Evolutionary conservation across 2,329 filamentous ascomycete species (phyloP).

Genomic region (Nemania sp.): DNA sequence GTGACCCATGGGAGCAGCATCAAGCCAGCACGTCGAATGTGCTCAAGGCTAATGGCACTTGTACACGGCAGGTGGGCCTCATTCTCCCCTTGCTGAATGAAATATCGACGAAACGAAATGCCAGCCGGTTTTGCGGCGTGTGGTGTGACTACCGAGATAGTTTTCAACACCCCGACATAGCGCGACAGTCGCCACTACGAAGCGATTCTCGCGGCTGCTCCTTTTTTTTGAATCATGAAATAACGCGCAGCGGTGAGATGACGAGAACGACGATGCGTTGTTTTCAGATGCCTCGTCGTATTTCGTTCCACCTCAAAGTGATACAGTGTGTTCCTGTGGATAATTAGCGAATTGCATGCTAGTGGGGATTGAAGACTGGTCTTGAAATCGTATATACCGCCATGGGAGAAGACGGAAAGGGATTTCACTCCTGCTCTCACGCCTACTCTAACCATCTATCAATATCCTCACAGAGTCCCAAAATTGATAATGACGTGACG

Average conservation of each 20-base stretch:
- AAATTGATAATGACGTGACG: background rate
- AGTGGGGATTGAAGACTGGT: too few species aligned
- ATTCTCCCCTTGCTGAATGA: background rate
- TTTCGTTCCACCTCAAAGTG: too few species aligned
- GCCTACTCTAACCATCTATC: too few species aligned
- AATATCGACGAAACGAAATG: background rate
- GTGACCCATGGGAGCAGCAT: background rate
- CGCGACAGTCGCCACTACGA: background rate
- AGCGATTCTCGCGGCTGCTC: background rate
- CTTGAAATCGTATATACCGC: too few species aligned
- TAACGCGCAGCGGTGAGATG: background rate
- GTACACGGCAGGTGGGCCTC: background rate
- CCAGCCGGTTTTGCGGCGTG: background rate
- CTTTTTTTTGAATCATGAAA: background rate
- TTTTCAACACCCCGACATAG: background rate
- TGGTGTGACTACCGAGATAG: background rate
- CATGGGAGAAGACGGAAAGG: too few species aligned
- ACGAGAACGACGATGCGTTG: too few species aligned
- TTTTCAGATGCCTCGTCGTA: too few species aligned
- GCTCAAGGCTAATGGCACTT: background rate
- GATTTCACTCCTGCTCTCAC: too few species aligned
- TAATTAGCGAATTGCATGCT: too few species aligned
- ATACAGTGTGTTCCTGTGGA: too few species aligned
- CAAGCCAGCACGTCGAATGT: conserved; percentile 2
- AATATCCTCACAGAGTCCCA: too few species aligned